phyloP scores from a whole-genome alignment of 2,329 filamentous ascomycete species.

The Colletotrichum agaves region DNA sequence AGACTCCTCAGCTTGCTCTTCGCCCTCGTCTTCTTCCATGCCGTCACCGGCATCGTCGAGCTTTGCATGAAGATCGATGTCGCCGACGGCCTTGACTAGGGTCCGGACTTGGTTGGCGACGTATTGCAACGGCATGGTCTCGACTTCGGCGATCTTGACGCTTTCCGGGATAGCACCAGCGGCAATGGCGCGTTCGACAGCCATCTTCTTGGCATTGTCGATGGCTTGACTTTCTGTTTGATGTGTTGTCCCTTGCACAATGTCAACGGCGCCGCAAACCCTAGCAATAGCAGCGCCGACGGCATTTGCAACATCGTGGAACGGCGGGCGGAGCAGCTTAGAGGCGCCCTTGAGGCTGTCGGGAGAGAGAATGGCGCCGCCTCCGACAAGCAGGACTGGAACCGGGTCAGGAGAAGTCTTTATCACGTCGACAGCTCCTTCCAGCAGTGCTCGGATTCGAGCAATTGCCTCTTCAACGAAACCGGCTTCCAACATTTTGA shows the following conservation, averaged over 20 bases:
- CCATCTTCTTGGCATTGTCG: constrained; percentile 39
- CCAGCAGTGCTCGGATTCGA: constrained; percentile 39
- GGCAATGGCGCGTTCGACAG: constrained; percentile 37
- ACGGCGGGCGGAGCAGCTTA: constrained; percentile 65
- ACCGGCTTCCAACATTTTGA: constrained; percentile 41
- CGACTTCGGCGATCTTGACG: constrained; percentile 52
- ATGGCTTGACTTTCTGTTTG: constrained; percentile 39
- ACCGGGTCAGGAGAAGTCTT: constrained; percentile 43
- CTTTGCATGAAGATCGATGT: constrained; percentile 53
- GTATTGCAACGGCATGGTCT: constrained; percentile 52
- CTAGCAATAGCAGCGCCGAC: constrained; percentile 72
- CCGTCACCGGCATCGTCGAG: constrained; percentile 44
- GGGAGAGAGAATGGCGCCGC: constrained; percentile 69
- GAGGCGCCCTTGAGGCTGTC: constrained; percentile 66
- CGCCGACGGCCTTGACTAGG: constrained; percentile 51
- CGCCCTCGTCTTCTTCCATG: constrained; percentile 57
- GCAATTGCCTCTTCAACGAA: constrained; percentile 43
- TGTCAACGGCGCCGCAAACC: constrained; percentile 64
- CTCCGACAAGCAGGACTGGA: constrained; percentile 65
- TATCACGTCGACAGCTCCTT: constrained; percentile 42
- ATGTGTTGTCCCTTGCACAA: constrained; percentile 37
- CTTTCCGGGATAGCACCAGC: constrained; percentile 42
- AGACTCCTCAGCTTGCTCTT: constrained; percentile 51
- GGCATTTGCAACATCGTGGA: constrained; percentile 71
- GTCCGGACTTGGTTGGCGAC: constrained; percentile 47